Base-by-base conservation (phyloP, 2,329 filamentous ascomycete genomes). In the Drechslera avenae region DNA sequence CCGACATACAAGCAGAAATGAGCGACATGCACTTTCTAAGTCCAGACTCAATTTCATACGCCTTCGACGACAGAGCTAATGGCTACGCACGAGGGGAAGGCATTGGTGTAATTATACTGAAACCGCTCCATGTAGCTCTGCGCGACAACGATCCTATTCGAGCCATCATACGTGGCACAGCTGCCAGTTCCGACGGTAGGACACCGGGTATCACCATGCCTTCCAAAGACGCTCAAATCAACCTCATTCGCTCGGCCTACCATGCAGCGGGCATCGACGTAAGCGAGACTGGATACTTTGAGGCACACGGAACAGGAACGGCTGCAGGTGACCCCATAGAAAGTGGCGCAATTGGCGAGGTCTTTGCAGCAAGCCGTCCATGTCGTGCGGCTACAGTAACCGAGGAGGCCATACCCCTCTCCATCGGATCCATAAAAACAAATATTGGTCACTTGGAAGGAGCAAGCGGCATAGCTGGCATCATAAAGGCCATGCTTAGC, bases 1-100 rank as follows among this genome's bases (percentile, higher is more conserved):
- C 61, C 0, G 47, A 54, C 10, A 45, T 60, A 14, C 54, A 52
- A 4, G 43, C 47, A 5, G 39, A 55, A 19, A 47, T 64, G 46
- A 55, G 52, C 18, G 47, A 62, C 32, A 57, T 53, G 46, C 50
- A 60, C 34, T 51, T 63, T 33, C 57, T 73, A 17, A 68, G 63
- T 5, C 64, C 68, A 9, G 63, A 69, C 33, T 68, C 69, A 2
- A 59, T 55, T 19, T 67, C 54, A 7, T 59, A 56, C 39, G 66
- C 62, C 35, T 75, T 67, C 45, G 85, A 86, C 57, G 65, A 75
- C 9, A 75, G 76, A 1, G 86, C 83, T 9, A 81, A 83, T 50
- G 86, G 86, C 0, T 89, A 87, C 59, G 84, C 81, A 0, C 76
- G 85, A 32, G 86, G 84, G 1, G 86, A 89, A 60, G 86, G 85